A percentile compares a stretch with the other conserved stretches of the same genome.
phyloP scores from a whole-genome alignment of 1,284 basidiomycete species.

The Ustilago trichophora region DNA sequence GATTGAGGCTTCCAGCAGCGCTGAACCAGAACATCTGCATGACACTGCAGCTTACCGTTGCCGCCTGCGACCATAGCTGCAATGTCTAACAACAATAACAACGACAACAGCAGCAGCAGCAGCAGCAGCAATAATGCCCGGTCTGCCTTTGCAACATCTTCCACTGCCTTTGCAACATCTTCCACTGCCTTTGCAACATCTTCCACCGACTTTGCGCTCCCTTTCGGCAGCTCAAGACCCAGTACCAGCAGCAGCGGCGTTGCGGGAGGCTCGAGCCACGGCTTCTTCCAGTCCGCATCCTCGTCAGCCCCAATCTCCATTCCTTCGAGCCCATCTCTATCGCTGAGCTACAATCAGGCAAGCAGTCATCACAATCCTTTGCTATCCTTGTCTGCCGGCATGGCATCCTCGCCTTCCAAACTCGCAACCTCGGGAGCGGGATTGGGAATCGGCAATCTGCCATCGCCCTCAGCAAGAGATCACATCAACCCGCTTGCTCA shows the following conservation, averaged over 20 bases:
- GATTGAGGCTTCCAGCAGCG: too few species aligned
- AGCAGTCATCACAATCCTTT: constrained; percentile 12
- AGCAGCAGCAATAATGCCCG: constrained; percentile 1
- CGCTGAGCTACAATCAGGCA: constrained; percentile 6
- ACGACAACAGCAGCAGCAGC: not conserved
- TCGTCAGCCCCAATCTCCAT: constrained; percentile 30
- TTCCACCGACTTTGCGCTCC: constrained; percentile 44
- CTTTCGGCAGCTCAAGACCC: constrained; percentile 17
- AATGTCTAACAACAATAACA: constrained; percentile 21
- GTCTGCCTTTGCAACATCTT: constrained; percentile 25
- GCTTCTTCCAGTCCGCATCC: constrained; percentile 11
- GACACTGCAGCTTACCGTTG: too few species aligned
- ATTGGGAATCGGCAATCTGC: constrained; percentile 26
- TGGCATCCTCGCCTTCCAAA: constrained; percentile 12
- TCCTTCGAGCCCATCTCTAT: constrained; percentile 25
- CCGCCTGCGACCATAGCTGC: not conserved
- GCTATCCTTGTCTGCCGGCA: constrained; percentile 8
- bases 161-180: too few species aligned
- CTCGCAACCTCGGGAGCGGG: constrained; percentile 13
- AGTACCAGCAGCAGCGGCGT: not conserved
- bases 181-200: too few species aligned
- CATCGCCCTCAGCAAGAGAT: constrained; percentile 30
- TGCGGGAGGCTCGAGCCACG: not conserved
- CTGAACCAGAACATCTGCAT: too few species aligned
- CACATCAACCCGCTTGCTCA: too few species aligned